These are phyloP conservation scores for Podila clonocystis DNA, from an alignment of 192 early-diverging fungal genomes.

Conservation along the genomic window DNA sequence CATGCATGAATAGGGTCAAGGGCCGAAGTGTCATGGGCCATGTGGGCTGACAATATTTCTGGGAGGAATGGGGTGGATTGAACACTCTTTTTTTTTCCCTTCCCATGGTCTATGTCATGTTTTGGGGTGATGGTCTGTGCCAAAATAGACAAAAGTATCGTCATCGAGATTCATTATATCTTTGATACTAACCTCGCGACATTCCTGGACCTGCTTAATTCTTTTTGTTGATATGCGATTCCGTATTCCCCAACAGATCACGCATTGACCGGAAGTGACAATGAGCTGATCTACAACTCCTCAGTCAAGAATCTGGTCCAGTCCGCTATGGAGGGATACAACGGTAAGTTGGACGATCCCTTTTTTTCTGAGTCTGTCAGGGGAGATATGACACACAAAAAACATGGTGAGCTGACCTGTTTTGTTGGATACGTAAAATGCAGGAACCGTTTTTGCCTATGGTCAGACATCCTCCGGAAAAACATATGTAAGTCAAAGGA, in stretches of 20 bases:
- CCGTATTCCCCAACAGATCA: slow-evolving; percentile 25
- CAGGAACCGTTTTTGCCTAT: slow-evolving; percentile 97
- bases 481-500: slow-evolving; percentile 68
- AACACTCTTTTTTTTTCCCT: too few species aligned
- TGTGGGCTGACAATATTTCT: too few species aligned
- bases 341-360: slow-evolving; percentile 66
- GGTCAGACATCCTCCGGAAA: slow-evolving; percentile 98
- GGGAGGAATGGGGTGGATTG: too few species aligned
- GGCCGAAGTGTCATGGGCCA: too few species aligned
- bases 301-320: slow-evolving; percentile 54
- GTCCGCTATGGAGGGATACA: slow-evolving; percentile 92
- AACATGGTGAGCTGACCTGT: not conserved
- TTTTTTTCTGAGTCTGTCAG: not conserved
- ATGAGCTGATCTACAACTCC: slow-evolving; percentile 47
- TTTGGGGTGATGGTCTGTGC: not conserved
- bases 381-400: not conserved
- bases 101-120: too few species aligned
- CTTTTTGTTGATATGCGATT: not conserved
- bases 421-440: slow-evolving; percentile 10
- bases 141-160: not conserved
- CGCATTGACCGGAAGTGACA: slow-evolving; percentile 51
- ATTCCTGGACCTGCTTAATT: not conserved
- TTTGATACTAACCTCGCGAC: not conserved
- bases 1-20: not conserved
- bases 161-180: too few species aligned